Evolutionary conservation across 495 filamentous ascomycete species (phyloP).

Genomic region (Podospora sp.): DNA sequence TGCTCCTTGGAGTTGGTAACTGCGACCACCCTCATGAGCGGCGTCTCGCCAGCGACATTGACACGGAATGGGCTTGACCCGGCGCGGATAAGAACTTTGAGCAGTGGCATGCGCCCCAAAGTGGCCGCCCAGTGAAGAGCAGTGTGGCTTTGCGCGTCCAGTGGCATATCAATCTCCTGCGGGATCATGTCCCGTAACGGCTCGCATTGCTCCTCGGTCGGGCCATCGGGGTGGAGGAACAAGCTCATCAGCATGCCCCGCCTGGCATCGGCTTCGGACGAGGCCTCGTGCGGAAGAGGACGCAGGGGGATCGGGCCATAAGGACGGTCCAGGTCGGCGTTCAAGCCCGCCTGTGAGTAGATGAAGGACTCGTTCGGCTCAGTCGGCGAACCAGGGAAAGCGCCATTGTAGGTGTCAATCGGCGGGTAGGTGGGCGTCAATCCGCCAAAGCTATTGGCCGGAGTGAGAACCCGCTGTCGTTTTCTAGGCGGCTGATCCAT

Average conservation of each 20-base stretch:
- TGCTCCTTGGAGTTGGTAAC: slow-evolving; percentile 92
- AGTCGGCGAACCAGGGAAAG: slow-evolving; percentile 67
- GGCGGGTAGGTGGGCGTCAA: slow-evolving; percentile 42
- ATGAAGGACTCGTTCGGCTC: slow-evolving; percentile 86
- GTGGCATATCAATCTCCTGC: slow-evolving; percentile 83
- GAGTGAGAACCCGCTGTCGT: slow-evolving; percentile 56
- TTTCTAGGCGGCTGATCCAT: slow-evolving; percentile 81
- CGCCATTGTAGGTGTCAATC: slow-evolving; percentile 53
- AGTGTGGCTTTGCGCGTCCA: slow-evolving; percentile 83
- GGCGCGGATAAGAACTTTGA: slow-evolving; percentile 75
- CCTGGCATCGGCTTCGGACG: slow-evolving; percentile 70
- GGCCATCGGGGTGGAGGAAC: slow-evolving; percentile 73
- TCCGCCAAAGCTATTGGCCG: slow-evolving; percentile 52
- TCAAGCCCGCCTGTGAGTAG: slow-evolving; percentile 61
- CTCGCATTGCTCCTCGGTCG: slow-evolving; percentile 51
- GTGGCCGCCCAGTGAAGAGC: slow-evolving; percentile 98
- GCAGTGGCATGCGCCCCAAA: slow-evolving; percentile 76
- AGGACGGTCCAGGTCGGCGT: slow-evolving; percentile 54
- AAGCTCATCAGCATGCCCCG: slow-evolving; percentile 81
- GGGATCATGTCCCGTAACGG: slow-evolving; percentile 63
- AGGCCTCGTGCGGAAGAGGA: slow-evolving; percentile 68
- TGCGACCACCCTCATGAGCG: slow-evolving; percentile 82
- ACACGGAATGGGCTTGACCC: slow-evolving; percentile 86
- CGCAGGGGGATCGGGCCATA: slow-evolving; percentile 62
- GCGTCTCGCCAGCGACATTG: slow-evolving; percentile 86